Evolutionary conservation across 495 filamentous ascomycete species (phyloP), one percentile per base, ranked within the genome.

Genomic region (Penicillium longicatenatum): DNA sequence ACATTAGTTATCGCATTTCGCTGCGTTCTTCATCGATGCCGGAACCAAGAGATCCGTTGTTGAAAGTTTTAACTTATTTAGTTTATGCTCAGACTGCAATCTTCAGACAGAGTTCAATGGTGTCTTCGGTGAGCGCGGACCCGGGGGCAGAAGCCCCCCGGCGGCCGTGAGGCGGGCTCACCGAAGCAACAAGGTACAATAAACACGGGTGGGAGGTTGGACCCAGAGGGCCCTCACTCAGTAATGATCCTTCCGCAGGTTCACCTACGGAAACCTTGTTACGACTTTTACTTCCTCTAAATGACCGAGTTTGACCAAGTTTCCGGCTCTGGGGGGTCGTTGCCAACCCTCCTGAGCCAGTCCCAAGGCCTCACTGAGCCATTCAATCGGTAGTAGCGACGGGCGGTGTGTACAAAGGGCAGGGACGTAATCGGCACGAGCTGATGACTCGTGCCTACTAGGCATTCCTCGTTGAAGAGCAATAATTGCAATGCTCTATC

Each of bases 401-500:
- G 82, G 84, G 85, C 82, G 82, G 82, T 86, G 81, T 88, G 81
- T 66, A 68, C 66, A 68, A 68, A 66, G 64, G 55, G 55, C 55
- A 57, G 82, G 82, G 82, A 86, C 80, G 81, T 86, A 87, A 85
- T 87, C 79, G 86, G 84, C 81, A 79, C 82, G 81, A 86, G 83
- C 82, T 86, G 81, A 86, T 86, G 81, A 86, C 47, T 50, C 47
- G 47, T 50, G 47, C 47, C 47, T 50, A 50, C 47, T 50, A 50
- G 47, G 82, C 80, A 87, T 87, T 87, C 82, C 82, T 87, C 82
- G 80, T 86, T 87, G 83, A 88, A 87, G 84, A 86, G 84, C 82
- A 88, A 87, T 86, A 86, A 86, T 86, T 87, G 82, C 82, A 88
- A 87, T 87, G 83, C 82, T 86, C 82, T 87, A 87, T 86, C 81